Percentiles rank a stretch among this genome's conserved stretches.
phyloP scores from a whole-genome alignment of 805 yeast species.

The Lipomyces lipofer region DNA sequence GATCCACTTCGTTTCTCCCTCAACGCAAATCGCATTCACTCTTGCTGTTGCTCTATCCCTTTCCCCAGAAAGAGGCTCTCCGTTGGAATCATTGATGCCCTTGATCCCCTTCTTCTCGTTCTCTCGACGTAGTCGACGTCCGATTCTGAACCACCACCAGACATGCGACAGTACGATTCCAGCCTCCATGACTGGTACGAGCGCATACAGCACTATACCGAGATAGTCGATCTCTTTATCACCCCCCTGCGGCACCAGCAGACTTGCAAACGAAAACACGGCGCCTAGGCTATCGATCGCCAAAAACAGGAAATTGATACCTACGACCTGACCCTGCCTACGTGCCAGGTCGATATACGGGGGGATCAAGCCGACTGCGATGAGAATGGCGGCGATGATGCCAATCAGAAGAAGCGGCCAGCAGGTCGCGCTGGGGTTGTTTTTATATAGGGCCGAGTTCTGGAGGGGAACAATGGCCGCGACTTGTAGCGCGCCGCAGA shows the following conservation, averaged over 20 bases:
- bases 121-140: conserved; percentile 6
- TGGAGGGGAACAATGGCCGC: conserved; percentile 69
- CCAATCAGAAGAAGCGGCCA: conserved; percentile 88
- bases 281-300: conserved; percentile 81
- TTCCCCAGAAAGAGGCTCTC: neutral
- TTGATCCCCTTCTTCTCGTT: neutral
- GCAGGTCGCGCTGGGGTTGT: conserved; percentile 46
- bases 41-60: no score
- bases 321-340: conserved; percentile 80
- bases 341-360: conserved; percentile 84
- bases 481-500: conserved; percentile 61
- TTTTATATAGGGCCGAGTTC: conserved; percentile 1
- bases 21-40: no score
- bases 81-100: neutral
- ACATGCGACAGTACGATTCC: conserved; percentile 72
- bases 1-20: no score
- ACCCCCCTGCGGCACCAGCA: conserved; percentile 46
- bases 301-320: conserved; percentile 81
- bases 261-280: conserved; percentile 65
- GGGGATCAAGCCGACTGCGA: conserved; percentile 79
- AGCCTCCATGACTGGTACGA: conserved; percentile 71
- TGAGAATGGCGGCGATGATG: conserved; percentile 68
- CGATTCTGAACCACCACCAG: conserved; percentile 20
- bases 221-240: conserved; percentile 57
- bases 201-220: conserved; percentile 72